Evolutionary conservation across 1,139 yeast species (phyloP).

Genomic region (Saccharomyces pastorianus): DNA sequence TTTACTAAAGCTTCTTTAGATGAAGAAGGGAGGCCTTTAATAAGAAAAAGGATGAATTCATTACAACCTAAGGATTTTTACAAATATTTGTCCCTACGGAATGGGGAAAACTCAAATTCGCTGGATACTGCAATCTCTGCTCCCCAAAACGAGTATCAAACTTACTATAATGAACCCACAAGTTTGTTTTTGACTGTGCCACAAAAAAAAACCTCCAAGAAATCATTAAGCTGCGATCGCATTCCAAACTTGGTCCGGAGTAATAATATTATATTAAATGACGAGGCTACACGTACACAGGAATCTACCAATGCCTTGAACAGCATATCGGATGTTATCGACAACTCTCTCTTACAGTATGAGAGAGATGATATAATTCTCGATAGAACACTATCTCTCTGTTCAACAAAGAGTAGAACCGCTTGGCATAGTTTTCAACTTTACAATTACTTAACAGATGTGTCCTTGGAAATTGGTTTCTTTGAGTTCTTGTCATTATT

Average conservation of each 20-base stretch:
- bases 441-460: constrained; percentile 6
- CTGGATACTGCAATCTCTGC: neutral
- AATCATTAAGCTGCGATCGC: constrained; percentile 17
- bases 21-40: constrained; percentile 5
- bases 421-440: constrained; percentile 3
- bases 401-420: neutral
- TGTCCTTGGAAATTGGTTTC: constrained; percentile 6
- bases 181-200: neutral
- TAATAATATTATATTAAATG: neutral
- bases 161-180: neutral
- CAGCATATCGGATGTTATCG: neutral
- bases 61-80: constrained; percentile 2
- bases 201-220: constrained; percentile 8
- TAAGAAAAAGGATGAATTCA: constrained; percentile 8
- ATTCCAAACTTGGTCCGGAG: constrained; percentile 7
- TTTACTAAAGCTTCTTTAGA: neutral
- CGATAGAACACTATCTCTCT: neutral
- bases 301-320: neutral
- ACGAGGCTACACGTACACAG: neutral
- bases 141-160: neutral
- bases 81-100: neutral
- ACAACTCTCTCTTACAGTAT: neutral
- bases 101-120: neutral
- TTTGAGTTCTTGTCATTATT: constrained; percentile 14
- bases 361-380: neutral